Conservation (phyloP, 495 filamentous ascomycete genomes). For the Chaetomium cochliodes region DNA sequence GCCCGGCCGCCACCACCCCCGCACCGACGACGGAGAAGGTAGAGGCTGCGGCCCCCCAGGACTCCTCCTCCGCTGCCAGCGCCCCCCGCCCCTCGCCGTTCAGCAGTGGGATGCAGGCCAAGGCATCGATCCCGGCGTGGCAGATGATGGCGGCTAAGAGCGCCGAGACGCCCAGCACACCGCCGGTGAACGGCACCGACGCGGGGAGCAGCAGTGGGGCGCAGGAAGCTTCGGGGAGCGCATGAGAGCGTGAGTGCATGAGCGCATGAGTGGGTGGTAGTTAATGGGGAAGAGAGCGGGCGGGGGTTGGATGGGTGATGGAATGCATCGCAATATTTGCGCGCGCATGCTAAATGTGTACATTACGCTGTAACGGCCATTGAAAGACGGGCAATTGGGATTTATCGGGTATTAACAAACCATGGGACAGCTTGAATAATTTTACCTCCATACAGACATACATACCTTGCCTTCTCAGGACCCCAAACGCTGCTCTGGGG, state of each 20-base stretch:
- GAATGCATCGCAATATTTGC: neutral
- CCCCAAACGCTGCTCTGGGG: too few relatives aligned
- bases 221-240: slow-evolving; percentile 33
- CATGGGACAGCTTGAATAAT: neutral
- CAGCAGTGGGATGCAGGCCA: slow-evolving; percentile 44
- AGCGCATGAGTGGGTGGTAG: neutral
- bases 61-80: slow-evolving; percentile 35
- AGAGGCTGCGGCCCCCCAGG: slow-evolving; percentile 27
- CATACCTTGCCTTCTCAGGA: too few relatives aligned
- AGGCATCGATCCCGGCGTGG: slow-evolving; percentile 85
- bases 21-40: slow-evolving; percentile 30
- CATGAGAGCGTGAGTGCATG: neutral
- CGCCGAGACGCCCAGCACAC: slow-evolving; percentile 31
- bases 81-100: slow-evolving; percentile 38
- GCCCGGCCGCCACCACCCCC: slow-evolving; percentile 33
- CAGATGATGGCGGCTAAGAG: slow-evolving; percentile 73
- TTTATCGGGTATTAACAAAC: neutral
- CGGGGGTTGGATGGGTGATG: neutral
- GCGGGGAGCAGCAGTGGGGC: slow-evolving; percentile 28
- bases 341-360: neutral
- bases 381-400: neutral
- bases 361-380: slow-evolving; percentile 6
- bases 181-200: slow-evolving; percentile 30
- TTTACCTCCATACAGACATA: too few relatives aligned
- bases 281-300: neutral